phyloP scores from a whole-genome alignment of 441 rosid genomes.

The Iberis amara region DNA sequence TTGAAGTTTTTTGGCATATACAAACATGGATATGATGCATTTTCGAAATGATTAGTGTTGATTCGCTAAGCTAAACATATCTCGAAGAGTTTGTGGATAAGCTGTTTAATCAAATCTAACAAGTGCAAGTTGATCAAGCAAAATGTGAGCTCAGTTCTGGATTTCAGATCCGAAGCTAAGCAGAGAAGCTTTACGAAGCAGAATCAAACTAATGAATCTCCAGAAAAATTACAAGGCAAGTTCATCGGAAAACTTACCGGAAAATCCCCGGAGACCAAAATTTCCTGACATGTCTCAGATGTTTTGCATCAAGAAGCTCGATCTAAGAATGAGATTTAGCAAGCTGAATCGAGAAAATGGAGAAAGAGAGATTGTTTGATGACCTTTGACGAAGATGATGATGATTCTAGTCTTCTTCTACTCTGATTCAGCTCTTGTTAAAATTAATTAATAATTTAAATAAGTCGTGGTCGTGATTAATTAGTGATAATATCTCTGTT shows the following conservation, averaged over 20 bases:
- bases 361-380: background rate
- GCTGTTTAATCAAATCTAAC: too few relatives aligned
- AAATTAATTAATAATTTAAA: too few relatives aligned
- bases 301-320: too few relatives aligned
- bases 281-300: constrained; percentile 47
- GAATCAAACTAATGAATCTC: background rate
- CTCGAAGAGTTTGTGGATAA: too few relatives aligned
- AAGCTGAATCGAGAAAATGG: too few relatives aligned
- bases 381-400: too few relatives aligned
- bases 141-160: constrained; percentile 4
- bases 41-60: constrained; percentile 1
- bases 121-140: too few relatives aligned
- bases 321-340: too few relatives aligned
- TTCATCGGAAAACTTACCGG: constrained; percentile 37
- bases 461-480: too few relatives aligned
- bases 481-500: too few relatives aligned
- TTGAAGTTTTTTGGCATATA: background rate
- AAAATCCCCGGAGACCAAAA: constrained; percentile 35
- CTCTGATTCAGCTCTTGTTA: constrained; percentile 18
- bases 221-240: background rate
- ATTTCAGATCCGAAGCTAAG: constrained; percentile 24
- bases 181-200: background rate
- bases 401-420: constrained; percentile 17
- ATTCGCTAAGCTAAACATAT: too few relatives aligned
- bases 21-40: background rate